A percentile compares a stretch with the other conserved stretches of the same genome.
Evolutionary conservation across 2,329 filamentous ascomycete species (phyloP).

Genomic region (Macrophomina pseudophaseolina): DNA sequence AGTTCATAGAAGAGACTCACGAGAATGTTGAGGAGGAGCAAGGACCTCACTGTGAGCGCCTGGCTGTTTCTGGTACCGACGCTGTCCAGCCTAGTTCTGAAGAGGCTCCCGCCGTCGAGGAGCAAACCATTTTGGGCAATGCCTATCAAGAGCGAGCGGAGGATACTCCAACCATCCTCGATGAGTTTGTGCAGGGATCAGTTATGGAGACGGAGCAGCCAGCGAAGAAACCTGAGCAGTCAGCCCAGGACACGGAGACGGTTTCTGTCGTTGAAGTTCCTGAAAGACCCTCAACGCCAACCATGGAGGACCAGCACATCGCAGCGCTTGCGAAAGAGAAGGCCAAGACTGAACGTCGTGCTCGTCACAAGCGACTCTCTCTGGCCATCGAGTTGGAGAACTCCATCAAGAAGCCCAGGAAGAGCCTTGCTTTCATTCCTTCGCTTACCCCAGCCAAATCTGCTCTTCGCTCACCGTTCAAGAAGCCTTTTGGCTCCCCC

Average conservation of each 20-base stretch:
- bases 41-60: background rate
- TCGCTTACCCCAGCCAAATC: conserved; percentile 33
- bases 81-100: background rate
- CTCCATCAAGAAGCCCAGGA: conserved; percentile 25
- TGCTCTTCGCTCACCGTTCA: conserved; percentile 41
- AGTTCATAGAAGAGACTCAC: conserved; percentile 11
- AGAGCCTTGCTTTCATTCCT: conserved; percentile 25
- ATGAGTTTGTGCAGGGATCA: background rate
- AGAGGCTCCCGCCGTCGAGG: background rate
- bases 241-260: background rate
- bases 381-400: conserved; percentile 23
- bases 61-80: too few species aligned
- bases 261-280: background rate
- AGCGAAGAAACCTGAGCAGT: background rate
- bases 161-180: background rate
- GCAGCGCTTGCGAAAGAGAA: conserved; percentile 15
- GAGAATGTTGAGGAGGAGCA: background rate
- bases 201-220: background rate
- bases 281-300: conserved; percentile 19
- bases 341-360: conserved; percentile 23
- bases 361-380: conserved; percentile 22
- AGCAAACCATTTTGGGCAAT: background rate
- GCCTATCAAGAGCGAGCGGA: background rate
- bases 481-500: conserved; percentile 38
- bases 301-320: conserved; percentile 2